Percentiles rank a stretch among this genome's conserved stretches.
These are phyloP conservation scores for Chlorella sp. DNA, from an alignment of 139 green algal genomes.

Conservation along the genomic window DNA sequence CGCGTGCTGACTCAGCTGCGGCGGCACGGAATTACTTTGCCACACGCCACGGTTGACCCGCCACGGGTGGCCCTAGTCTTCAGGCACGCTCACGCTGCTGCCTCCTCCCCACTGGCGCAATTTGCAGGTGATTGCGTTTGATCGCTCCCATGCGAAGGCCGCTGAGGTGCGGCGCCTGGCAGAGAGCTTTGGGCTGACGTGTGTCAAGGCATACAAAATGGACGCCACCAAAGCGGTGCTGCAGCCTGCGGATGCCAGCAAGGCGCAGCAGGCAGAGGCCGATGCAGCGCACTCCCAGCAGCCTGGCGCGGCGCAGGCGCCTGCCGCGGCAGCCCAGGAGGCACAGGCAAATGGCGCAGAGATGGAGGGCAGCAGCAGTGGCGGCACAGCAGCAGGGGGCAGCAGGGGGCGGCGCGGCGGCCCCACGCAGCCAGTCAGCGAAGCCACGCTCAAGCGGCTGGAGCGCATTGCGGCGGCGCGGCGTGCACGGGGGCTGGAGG, in stretches of 20 bases:
- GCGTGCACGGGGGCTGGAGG: background rate
- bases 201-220: constrained; percentile 77
- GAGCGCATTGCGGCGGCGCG: constrained; percentile 1
- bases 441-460: constrained; percentile 3
- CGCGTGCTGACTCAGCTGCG: too few relatives aligned
- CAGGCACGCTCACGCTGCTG: too few relatives aligned
- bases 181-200: constrained; percentile 72
- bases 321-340: background rate
- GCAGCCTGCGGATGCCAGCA: background rate
- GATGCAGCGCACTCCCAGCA: background rate
- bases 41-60: too few relatives aligned
- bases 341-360: background rate
- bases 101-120: too few relatives aligned
- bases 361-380: background rate
- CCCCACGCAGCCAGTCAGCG: constrained; percentile 1
- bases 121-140: constrained; percentile 76
- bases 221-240: constrained; percentile 70
- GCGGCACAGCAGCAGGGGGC: background rate
- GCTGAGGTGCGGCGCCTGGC: constrained; percentile 59
- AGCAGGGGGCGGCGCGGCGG: constrained; percentile 9
- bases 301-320: background rate
- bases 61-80: too few relatives aligned
- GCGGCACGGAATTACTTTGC: too few relatives aligned
- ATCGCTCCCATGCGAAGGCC: constrained; percentile 88
- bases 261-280: background rate